phyloP scores from a whole-genome alignment of 768 basidiomycete species.

The Pluteus cervinus region DNA sequence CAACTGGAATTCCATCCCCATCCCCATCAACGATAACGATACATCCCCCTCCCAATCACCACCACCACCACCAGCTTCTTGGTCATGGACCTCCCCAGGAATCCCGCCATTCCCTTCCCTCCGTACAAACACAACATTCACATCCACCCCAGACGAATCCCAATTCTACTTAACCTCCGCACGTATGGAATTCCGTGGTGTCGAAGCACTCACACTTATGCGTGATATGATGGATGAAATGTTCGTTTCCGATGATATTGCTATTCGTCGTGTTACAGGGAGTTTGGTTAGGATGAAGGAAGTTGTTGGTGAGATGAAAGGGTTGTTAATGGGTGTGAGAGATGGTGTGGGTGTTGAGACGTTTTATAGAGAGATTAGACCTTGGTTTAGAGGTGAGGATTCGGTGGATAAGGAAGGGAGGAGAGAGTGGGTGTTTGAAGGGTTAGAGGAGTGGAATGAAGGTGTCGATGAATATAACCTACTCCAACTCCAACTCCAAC shows the following conservation, averaged over 20 bases:
- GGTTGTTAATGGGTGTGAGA: constrained; percentile 57
- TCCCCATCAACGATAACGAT: constrained; percentile 19
- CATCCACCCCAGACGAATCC: constrained; percentile 71
- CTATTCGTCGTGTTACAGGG: constrained; percentile 51
- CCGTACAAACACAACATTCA: constrained; percentile 64
- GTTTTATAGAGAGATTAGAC: constrained; percentile 69
- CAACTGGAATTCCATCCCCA: constrained; percentile 55
- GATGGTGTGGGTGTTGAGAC: constrained; percentile 65
- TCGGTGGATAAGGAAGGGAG: constrained; percentile 35
- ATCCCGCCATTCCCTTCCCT: constrained; percentile 56
- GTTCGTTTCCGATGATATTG: constrained; percentile 69
- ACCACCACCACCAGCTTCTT: too few species aligned
- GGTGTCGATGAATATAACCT: too few species aligned
- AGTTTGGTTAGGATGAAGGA: constrained; percentile 60
- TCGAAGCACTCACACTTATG: constrained; percentile 82
- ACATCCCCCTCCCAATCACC: constrained; percentile 10
- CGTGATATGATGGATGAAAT: constrained; percentile 80
- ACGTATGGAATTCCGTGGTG: constrained; percentile 81
- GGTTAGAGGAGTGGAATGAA: constrained; percentile 34
- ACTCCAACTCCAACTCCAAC: too few species aligned
- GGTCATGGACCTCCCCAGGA: too few species aligned
- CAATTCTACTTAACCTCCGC: constrained; percentile 87
- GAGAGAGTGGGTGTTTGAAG: constrained; percentile 49
- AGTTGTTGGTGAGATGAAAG: constrained; percentile 60
- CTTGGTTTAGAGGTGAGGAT: constrained; percentile 77